A percentile compares a stretch with the other conserved stretches of the same genome.
These are phyloP conservation scores for Sporodiniella umbellata DNA, from an alignment of 371 early-diverging fungal genomes.

Conservation along the genomic window DNA sequence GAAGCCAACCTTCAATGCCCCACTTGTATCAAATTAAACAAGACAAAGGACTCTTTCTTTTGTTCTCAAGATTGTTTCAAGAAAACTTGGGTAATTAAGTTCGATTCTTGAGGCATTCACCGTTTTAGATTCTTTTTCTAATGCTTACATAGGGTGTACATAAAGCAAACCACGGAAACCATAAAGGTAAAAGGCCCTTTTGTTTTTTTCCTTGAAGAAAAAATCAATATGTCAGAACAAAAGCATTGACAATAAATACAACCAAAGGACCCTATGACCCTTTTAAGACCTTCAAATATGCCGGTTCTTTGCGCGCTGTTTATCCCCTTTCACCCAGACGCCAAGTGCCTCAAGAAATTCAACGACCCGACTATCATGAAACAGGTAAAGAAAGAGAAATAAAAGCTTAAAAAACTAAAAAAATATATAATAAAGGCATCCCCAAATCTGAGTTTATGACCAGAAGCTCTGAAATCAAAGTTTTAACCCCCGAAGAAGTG, in stretches of 20 bases:
- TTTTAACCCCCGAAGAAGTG: constrained; percentile 68
- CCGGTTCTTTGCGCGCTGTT: constrained; percentile 79
- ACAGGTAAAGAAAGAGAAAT: not conserved
- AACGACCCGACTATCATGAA: constrained; percentile 59
- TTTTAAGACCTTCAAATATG: constrained; percentile 73
- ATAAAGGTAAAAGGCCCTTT: constrained; percentile 16
- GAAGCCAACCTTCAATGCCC: constrained; percentile 84
- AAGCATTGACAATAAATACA: not conserved
- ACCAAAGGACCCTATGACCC: constrained; percentile 68
- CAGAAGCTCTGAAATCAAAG: constrained; percentile 65
- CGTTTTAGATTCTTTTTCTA: no score
- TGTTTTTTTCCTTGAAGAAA: no score
- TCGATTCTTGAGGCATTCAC: no score
- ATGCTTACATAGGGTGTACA: constrained; percentile 61
- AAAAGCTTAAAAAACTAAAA: not conserved
- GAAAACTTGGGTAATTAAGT: constrained; percentile 76
- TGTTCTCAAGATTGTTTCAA: constrained; percentile 92
- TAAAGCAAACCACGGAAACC: constrained; percentile 46
- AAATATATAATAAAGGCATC: constrained; percentile 37
- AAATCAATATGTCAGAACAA: not conserved
- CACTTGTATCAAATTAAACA: constrained; percentile 77
- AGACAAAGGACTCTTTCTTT: constrained; percentile 65
- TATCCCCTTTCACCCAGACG: constrained; percentile 85
- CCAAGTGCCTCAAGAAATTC: constrained; percentile 71
- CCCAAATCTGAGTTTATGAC: constrained; percentile 68